Percentiles rank a stretch among this genome's conserved stretches.
phyloP scores from a whole-genome alignment of 2,329 filamentous ascomycete genomes.

The Fusarium sp. region DNA sequence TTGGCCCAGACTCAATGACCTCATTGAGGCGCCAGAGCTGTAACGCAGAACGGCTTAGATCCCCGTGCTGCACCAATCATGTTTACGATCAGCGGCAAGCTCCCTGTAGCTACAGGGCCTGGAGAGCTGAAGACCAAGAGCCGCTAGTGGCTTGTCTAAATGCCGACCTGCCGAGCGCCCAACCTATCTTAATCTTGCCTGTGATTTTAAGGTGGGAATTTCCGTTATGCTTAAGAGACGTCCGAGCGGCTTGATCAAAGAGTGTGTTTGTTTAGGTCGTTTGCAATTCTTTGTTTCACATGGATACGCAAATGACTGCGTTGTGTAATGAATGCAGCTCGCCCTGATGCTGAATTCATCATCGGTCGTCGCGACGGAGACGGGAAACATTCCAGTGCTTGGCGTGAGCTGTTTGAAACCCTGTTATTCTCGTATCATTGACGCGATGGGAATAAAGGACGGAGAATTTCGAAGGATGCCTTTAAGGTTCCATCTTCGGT shows the following conservation, averaged over 20 bases:
- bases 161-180: conserved; percentile 31
- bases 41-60: conserved; percentile 24
- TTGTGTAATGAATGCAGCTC: conserved; percentile 23
- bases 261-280: not conserved
- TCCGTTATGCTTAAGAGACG: not conserved
- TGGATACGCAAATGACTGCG: not conserved
- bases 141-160: conserved; percentile 29
- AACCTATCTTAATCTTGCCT: conserved; percentile 4
- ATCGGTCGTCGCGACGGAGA: not conserved
- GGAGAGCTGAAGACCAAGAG: conserved; percentile 35
- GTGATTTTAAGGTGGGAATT: not conserved
- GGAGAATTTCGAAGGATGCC: not conserved
- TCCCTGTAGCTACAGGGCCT: conserved; percentile 6
- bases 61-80: not conserved
- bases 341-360: conserved; percentile 20
- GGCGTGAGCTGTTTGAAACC: not conserved
- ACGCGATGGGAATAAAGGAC: not conserved
- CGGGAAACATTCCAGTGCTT: not conserved
- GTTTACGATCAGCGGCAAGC: fast-evolving
- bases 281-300: not conserved
- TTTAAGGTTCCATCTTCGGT: not conserved
- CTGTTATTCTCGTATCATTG: not conserved
- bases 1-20: conserved; percentile 28
- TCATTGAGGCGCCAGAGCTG: conserved; percentile 28
- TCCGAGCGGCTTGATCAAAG: not conserved